phyloP scores from a whole-genome alignment of 768 basidiomycete species.

The Leccinum pellstonianum region DNA sequence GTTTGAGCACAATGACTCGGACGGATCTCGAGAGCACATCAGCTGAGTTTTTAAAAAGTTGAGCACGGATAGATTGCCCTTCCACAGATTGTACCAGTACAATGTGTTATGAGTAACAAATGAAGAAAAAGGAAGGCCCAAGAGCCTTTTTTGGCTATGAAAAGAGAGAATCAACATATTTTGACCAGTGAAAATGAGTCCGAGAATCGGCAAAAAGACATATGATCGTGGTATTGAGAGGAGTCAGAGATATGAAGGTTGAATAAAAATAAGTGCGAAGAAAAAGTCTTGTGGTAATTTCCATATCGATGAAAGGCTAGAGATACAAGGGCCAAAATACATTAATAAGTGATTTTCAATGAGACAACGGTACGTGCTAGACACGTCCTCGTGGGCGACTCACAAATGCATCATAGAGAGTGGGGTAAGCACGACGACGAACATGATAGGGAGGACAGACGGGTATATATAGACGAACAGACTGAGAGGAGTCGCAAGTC shows the following conservation, averaged over 20 bases:
- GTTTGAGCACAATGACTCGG: neutral
- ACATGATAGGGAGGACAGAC: neutral
- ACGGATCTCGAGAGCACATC: neutral
- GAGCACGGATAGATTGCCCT: neutral
- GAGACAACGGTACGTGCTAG: neutral
- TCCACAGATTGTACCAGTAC: slow-evolving; percentile 2
- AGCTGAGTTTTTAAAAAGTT: too few relatives aligned
- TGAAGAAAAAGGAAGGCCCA: neutral
- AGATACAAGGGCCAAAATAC: slow-evolving; percentile 11
- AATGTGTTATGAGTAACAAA: neutral
- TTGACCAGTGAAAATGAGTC: neutral
- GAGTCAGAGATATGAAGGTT: neutral
- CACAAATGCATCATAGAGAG: slow-evolving; percentile 12
- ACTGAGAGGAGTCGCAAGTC: neutral
- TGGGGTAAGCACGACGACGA: neutral
- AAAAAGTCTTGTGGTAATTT: neutral
- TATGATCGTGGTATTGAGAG: neutral
- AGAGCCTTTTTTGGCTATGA: neutral
- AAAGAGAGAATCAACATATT: neutral
- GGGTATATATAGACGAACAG: neutral
- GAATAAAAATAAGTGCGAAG: neutral
- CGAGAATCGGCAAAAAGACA: neutral
- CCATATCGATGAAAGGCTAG: slow-evolving; percentile 12
- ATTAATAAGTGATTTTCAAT: slow-evolving; percentile 3
- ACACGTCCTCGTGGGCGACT: slow-evolving; percentile 14